Percentiles rank a stretch among this genome's conserved stretches.
Conservation (phyloP, 345 rosid species). For the Moricandia arvensis region DNA sequence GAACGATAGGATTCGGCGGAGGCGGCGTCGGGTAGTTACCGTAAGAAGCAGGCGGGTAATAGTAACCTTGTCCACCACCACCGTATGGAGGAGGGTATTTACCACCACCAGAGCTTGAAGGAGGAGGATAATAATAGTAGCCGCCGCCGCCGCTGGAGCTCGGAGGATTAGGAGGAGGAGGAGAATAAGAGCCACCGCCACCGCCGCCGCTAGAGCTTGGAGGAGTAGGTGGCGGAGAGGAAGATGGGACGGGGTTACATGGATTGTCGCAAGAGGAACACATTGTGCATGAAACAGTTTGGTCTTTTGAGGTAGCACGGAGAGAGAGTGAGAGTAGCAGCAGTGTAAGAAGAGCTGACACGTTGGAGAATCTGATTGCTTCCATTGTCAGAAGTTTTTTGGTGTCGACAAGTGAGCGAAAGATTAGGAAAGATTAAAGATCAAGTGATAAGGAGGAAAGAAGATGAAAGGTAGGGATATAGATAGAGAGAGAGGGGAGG, state of each 20-base stretch:
- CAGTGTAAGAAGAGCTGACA: conserved; percentile 16
- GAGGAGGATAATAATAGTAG: conserved; percentile 45
- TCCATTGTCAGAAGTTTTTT: conserved; percentile 39
- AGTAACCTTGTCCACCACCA: conserved; percentile 51
- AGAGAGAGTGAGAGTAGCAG: conserved; percentile 32
- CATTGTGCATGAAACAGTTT: conserved; percentile 77
- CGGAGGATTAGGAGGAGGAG: conserved; percentile 41
- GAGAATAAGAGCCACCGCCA: conserved; percentile 46
- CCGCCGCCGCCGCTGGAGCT: background rate
- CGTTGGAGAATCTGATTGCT: conserved; percentile 21
- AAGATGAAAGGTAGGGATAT: background rate
- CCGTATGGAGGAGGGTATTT: conserved; percentile 57
- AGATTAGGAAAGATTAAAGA: background rate
- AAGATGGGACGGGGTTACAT: conserved; percentile 48
- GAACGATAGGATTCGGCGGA: conserved; percentile 96
- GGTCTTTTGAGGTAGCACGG: conserved; percentile 41
- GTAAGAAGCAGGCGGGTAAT: conserved; percentile 57
- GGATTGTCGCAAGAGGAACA: conserved; percentile 79
- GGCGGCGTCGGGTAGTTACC: conserved; percentile 59
- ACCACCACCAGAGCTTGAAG: conserved; percentile 46
- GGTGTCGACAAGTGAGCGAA: conserved; percentile 1
- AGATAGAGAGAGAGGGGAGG: background rate
- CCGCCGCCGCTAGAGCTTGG: conserved; percentile 44
- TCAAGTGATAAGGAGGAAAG: background rate
- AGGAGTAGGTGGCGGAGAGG: conserved; percentile 65